Base-by-base conservation (phyloP, 495 filamentous ascomycete species). In the Hypoxylon cercidicola region DNA sequence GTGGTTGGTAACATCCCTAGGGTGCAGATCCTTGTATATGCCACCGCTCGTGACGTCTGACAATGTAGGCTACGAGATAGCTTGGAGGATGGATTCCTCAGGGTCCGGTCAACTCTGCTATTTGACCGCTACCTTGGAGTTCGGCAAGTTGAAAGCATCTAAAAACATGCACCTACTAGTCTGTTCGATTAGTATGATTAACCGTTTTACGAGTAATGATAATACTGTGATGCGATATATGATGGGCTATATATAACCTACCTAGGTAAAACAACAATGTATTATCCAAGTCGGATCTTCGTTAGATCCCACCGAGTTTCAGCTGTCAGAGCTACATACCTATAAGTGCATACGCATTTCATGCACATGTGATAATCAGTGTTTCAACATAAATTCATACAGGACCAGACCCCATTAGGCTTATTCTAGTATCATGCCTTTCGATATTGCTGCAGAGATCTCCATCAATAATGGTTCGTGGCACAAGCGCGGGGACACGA, bases 1-100 rank as follows among this genome's bases (percentile, higher is more conserved):
- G 39, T 25, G 48, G 47, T 32, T 11, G 30, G 58, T 46, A n/a
- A 39, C 9, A 49, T 25, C 25, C 20, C 37, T 43, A 68, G 55
- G 55, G 64, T 60, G 54, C 49, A 59, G 30, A 68, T 52, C 64
- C 64, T 50, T 68, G 64, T 40, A 21, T 20, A 28, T 55, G 25
- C 43, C 55, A 55, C 55, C 50, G 51, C 55, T 63, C 30, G 59
- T 55, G 65, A 68, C 63, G 50, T 60, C 55, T 68, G 32, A 48
- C 18, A 48, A 37, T 54, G 57, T 62, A 32, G 30, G 32, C 53
- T 43, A 62, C 63, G 37, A 40, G 37, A 57, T 48, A 48, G 39
- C 45, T 50, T 45, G 55, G 34, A 46, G 45, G 56, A 60, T 60
- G n/a, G n/a, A n/a, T 20, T 11, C 5, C 5, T 53, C 44, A 47